A percentile compares a stretch with the other conserved stretches of the same genome.
These are phyloP conservation scores for Fusarium sp. DNA, from an alignment of 2,329 filamentous ascomycete genomes.

Conservation along the genomic window DNA sequence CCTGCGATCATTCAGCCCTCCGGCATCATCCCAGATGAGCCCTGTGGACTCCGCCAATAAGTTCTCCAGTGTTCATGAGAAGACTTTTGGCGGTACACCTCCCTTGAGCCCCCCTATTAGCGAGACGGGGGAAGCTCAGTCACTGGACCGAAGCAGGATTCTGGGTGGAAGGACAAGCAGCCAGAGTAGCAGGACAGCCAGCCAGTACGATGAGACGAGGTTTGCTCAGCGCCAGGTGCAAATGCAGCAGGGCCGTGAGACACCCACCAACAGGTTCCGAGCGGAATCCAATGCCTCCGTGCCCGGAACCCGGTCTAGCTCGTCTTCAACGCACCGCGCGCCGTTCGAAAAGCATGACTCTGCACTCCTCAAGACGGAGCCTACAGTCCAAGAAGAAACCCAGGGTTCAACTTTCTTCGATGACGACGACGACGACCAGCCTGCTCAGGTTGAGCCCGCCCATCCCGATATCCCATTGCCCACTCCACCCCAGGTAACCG, in stretches of 20 bases:
- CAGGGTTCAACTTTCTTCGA: slow-evolving; percentile 60
- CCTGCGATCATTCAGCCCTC: slow-evolving; percentile 71
- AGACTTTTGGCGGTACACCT: slow-evolving; percentile 54
- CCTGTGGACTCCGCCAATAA: slow-evolving; percentile 57
- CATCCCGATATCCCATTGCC: slow-evolving; percentile 46
- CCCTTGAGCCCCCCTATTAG: slow-evolving; percentile 73
- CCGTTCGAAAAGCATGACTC: slow-evolving; percentile 53
- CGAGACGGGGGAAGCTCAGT: slow-evolving; percentile 77
- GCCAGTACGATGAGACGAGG: slow-evolving; percentile 87
- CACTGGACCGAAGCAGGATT: slow-evolving; percentile 85
- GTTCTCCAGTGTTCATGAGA: slow-evolving; percentile 55
- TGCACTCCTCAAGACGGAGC: slow-evolving; percentile 49
- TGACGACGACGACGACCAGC: slow-evolving; percentile 61
- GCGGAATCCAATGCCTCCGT: slow-evolving; percentile 63
- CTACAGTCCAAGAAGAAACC: slow-evolving; percentile 53
- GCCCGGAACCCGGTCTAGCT: slow-evolving; percentile 61
- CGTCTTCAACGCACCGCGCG: slow-evolving; percentile 61
- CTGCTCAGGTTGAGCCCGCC: slow-evolving; percentile 24
- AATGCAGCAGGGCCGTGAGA: slow-evolving; percentile 82
- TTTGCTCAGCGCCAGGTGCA: slow-evolving; percentile 87
- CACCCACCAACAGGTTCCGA: slow-evolving; percentile 65
- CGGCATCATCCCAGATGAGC: slow-evolving; percentile 58
- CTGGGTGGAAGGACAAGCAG: slow-evolving; percentile 75
- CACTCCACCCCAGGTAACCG: slow-evolving; percentile 55
- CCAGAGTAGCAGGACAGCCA: slow-evolving; percentile 69